Base-by-base conservation (phyloP, 2,329 filamentous ascomycete genomes). In the Lecanicillium sp. region DNA sequence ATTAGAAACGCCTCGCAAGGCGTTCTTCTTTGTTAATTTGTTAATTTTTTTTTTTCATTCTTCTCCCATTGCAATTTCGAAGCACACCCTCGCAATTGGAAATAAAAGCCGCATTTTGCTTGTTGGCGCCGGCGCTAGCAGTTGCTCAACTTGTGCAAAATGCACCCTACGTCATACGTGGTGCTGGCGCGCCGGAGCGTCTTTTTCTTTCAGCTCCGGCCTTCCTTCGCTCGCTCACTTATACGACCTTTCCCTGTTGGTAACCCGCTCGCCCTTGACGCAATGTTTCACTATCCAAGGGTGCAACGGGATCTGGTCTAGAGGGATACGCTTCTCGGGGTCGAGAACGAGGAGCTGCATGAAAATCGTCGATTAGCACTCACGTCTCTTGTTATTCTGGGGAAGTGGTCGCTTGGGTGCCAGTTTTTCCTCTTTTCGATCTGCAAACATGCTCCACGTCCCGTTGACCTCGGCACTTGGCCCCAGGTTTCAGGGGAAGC, bases 211-310 rank as follows among this genome's bases (percentile, higher is more conserved):
- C 40, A 43, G 40, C 40, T 30, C 29, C 27, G 9, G 5, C n/a
- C 6, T 33, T 6, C 30, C 30, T 29, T 7, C 9, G 8, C n/a
- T 38, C 38, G 3, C 17, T 52, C 30, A 44, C 37, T 37, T 48
- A 8, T 35, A 47, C 47, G 61, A 60, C 63, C 69, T 75, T 56
- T 79, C 78, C 50, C 71, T 72, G 61, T 72, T 76, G 30, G 69
- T 57, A 5, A 71, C 72, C 46, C 74, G 67, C 61, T 78, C 74
- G n/a, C 75, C 74, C 67, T 79, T 81, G 55, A 85, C 77, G 65
- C 91, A 97, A 67, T 97, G 88, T 74, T 96, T 97, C 57, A 96
- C 66, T 60, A 98, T 95, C 93, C 93, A 98, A 15, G 93, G 91
- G 65, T 97, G 93, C 44, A 77, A 77, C 66, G 91, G 84, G 30